phyloP scores from a whole-genome alignment of 2,329 filamentous ascomycete species.

The Colletotrichum aenigma region DNA sequence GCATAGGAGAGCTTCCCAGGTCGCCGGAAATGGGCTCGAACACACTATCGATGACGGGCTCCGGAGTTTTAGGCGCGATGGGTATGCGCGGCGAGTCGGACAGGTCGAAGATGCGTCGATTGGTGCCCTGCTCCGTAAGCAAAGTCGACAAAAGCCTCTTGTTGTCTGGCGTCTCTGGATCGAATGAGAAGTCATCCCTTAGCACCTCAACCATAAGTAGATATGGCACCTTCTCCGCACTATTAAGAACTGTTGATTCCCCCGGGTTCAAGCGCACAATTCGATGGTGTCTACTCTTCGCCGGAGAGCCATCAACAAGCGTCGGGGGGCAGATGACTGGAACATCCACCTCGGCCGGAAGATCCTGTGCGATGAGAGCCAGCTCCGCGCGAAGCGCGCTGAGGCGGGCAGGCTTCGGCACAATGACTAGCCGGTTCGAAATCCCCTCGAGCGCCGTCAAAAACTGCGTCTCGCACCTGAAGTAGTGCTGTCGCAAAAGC shows the following conservation, averaged over 20 bases:
- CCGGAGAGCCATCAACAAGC: constrained; percentile 73
- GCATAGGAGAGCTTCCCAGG: constrained; percentile 73
- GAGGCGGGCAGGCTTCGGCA: constrained; percentile 80
- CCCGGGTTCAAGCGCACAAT: constrained; percentile 85
- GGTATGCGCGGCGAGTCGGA: constrained; percentile 66
- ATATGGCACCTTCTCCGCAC: constrained; percentile 85
- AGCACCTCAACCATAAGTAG: constrained; percentile 84
- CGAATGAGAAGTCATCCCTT: constrained; percentile 82
- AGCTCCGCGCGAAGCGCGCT: constrained; percentile 83
- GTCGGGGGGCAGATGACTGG: constrained; percentile 81
- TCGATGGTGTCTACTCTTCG: constrained; percentile 78
- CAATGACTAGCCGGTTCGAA: constrained; percentile 81
- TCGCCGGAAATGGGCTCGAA: constrained; percentile 85
- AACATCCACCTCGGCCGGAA: constrained; percentile 84
- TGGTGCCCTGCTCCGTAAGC: constrained; percentile 59
- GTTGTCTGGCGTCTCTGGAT: constrained; percentile 76
- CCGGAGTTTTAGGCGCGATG: constrained; percentile 42
- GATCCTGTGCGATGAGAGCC: constrained; percentile 78
- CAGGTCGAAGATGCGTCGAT: constrained; percentile 69
- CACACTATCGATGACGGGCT: constrained; percentile 69
- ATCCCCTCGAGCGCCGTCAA: constrained; percentile 82
- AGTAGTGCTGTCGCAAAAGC: constrained; percentile 80
- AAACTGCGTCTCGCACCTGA: constrained; percentile 81
- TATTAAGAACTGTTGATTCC: constrained; percentile 84
- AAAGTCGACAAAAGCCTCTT: constrained; percentile 65